Conservation (phyloP, 768 basidiomycete species). For the Amanita rubescens region DNA sequence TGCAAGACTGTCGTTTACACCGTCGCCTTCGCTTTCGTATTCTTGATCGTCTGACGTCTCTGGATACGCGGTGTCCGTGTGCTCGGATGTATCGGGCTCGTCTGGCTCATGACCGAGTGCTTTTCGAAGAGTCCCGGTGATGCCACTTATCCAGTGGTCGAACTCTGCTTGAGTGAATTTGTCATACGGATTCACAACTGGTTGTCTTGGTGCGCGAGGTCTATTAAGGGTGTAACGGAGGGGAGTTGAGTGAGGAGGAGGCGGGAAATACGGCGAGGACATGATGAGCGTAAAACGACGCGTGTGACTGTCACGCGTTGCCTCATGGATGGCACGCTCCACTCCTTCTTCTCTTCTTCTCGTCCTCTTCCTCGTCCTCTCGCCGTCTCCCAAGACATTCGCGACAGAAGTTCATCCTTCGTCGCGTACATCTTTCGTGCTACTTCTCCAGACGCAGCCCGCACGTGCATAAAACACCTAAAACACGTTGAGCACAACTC, state of each 20-base stretch:
- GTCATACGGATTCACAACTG: slow-evolving; percentile 67
- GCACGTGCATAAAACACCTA: slow-evolving; percentile 41
- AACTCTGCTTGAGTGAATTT: slow-evolving; percentile 63
- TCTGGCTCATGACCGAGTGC: slow-evolving; percentile 49
- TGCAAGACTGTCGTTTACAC: slow-evolving; percentile 50
- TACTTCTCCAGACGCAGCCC: slow-evolving; percentile 44
- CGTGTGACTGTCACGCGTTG: slow-evolving; percentile 32
- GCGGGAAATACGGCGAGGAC: slow-evolving; percentile 6
- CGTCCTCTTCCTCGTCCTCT: slow-evolving; percentile 39
- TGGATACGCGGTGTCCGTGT: slow-evolving; percentile 13
- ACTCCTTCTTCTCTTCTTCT: slow-evolving; percentile 39
- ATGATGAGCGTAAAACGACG: slow-evolving; percentile 53
- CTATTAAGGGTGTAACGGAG: slow-evolving; percentile 11
- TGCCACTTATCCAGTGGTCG: slow-evolving; percentile 62
- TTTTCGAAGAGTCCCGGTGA: slow-evolving; percentile 47
- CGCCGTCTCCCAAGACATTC: slow-evolving; percentile 63
- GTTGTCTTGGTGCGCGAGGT: slow-evolving; percentile 28
- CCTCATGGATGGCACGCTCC: slow-evolving; percentile 41
- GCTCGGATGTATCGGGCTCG: background rate
- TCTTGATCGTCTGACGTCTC: slow-evolving; percentile 12
- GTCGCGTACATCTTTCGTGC: slow-evolving; percentile 55
- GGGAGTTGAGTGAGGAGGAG: slow-evolving; percentile 19
- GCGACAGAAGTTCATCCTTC: slow-evolving; percentile 70
- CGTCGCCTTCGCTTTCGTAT: slow-evolving; percentile 24
- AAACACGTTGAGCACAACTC: slow-evolving; percentile 49